A percentile compares a stretch with the other conserved stretches of the same genome.
phyloP scores from a whole-genome alignment of 192 early-diverging fungal genomes.

The Spizellomyces sp. region DNA sequence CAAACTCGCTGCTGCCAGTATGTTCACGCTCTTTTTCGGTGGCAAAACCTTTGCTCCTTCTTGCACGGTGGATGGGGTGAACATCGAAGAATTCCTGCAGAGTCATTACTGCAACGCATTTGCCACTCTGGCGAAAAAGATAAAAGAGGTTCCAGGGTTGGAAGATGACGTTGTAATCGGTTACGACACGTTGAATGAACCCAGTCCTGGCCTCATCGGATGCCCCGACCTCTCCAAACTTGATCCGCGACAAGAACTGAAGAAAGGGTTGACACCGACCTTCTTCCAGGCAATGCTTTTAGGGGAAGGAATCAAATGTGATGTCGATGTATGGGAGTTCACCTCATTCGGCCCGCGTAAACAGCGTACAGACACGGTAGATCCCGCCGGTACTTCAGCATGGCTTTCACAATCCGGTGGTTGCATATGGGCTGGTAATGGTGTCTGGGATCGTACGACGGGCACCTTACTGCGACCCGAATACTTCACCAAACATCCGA shows the following conservation, averaged over 20 bases:
- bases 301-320: conserved; percentile 58
- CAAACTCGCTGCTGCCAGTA: conserved; percentile 76
- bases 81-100: conserved; percentile 70
- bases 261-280: conserved; percentile 70
- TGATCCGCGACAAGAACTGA: conserved; percentile 50
- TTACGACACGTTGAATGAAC: conserved; percentile 78
- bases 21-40: conserved; percentile 74
- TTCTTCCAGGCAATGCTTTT: conserved; percentile 69
- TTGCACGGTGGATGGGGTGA: conserved; percentile 18
- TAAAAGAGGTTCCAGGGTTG: conserved; percentile 32
- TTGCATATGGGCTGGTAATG: conserved; percentile 73
- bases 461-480: conserved; percentile 40
- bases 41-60: conserved; percentile 75
- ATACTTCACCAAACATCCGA: conserved; percentile 71
- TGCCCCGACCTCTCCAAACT: conserved; percentile 44
- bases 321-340: conserved; percentile 65
- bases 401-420: conserved; percentile 38
- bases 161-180: conserved; percentile 70
- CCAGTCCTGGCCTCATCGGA: conserved; percentile 64
- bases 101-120: conserved; percentile 63
- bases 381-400: conserved; percentile 41
- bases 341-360: conserved; percentile 66
- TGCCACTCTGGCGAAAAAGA: conserved; percentile 60
- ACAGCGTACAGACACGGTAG: conserved; percentile 45
- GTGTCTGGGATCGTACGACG: conserved; percentile 63